Base-by-base conservation (phyloP, 2,329 filamentous ascomycete genomes). In the Epichloe glyceriae region DNA sequence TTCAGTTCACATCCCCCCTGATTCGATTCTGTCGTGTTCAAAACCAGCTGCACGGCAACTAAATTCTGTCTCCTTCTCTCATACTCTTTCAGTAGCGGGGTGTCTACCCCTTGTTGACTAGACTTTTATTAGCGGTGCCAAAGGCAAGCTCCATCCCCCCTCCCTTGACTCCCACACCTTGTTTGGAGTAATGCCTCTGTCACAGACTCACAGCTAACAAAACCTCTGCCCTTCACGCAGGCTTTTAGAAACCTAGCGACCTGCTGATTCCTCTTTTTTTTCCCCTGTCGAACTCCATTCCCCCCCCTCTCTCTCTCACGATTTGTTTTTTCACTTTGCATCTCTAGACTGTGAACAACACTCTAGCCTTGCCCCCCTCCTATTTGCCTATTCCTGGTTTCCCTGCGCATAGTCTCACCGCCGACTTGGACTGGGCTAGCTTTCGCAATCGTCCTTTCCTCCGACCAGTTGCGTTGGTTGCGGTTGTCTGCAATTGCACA, bases 91-190 rank as follows among this genome's bases (percentile, higher is more conserved):
- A 43, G 26, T 44, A 43, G 50, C 44, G 45, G 44, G 45, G 50
- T n/a, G 35, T 5, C 35, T n/a, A 22, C 46, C 50, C 46, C 50
- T 52, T 46, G 51, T 52, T 45, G 50, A 45, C 47, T 46, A 49
- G 50, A 46, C 35, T 41, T 49, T 43, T 42, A 50, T 30, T 30
- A 30, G 26, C 26, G 42, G 30, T 43, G 51, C 39, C 50, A 30
- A 30, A 30, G 26, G 26, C 22, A 44, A 50, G 51, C 51, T 47
- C 47, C 38, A 33, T 52, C 30, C 41, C 19, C 46, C 46, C 45
- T 48, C 50, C 51, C 38, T 50, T 50, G 37, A 50, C 38, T 51
- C 30, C 44, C 17, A 39, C 34, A 22, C 34, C 39, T 20, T 17
- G 33, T 19, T 35, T 40, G 26, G 38, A 17, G 19, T 19, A 11